A percentile compares a stretch with the other conserved stretches of the same genome.
phyloP scores from a whole-genome alignment of 1,284 basidiomycete species.

The Boletus nobilissimus region DNA sequence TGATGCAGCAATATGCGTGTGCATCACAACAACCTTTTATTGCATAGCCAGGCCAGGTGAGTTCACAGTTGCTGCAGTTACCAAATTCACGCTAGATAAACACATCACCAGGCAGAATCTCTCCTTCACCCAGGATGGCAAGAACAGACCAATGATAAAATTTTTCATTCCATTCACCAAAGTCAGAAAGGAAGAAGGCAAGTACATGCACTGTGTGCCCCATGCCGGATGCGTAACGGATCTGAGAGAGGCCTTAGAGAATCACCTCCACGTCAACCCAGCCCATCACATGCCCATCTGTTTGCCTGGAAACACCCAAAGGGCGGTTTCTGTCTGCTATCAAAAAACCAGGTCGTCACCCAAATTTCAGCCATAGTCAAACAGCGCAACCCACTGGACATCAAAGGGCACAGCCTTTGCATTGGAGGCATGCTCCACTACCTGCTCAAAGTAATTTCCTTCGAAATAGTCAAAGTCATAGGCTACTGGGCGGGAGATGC shows the following conservation, averaged over 20 bases:
- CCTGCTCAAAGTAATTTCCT: constrained; percentile 12
- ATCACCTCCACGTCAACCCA: too few relatives aligned
- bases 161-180: not conserved
- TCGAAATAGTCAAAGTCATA: constrained; percentile 12
- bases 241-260: too few relatives aligned
- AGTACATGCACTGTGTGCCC: not conserved
- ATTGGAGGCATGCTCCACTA: constrained; percentile 20
- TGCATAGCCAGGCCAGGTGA: not conserved
- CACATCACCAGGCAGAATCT: too few relatives aligned
- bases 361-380: too few relatives aligned
- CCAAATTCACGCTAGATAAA: not conserved
- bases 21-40: not conserved
- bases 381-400: not conserved
- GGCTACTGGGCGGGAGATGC: not conserved
- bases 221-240: not conserved
- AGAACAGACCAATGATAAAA: too few relatives aligned
- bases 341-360: too few relatives aligned
- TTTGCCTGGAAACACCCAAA: too few relatives aligned
- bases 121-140: too few relatives aligned
- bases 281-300: not conserved
- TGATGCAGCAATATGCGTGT: not conserved
- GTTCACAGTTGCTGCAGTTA: not conserved
- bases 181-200: not conserved
- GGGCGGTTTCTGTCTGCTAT: too few relatives aligned
- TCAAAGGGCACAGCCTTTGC: constrained; percentile 25